These are phyloP conservation scores for Cymbopogon flexuosus DNA, from an alignment of 202 grass and related monocot genomes.

Conservation along the genomic window DNA sequence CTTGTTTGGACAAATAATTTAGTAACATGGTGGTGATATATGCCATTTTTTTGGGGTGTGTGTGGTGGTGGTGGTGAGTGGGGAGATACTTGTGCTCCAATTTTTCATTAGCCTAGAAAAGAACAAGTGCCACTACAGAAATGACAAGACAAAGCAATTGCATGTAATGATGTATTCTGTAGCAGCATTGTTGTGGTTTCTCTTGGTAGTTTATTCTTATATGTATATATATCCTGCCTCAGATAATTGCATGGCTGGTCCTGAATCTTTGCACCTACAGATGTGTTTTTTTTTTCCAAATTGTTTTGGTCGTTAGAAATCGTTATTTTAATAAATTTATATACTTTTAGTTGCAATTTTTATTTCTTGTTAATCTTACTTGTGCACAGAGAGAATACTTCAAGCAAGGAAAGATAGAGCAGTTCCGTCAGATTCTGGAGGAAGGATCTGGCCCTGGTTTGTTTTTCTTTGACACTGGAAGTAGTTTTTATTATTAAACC, in stretches of 20 bases:
- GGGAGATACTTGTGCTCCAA: neutral
- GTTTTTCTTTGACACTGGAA: neutral
- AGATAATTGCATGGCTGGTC: neutral
- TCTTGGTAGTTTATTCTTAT: neutral
- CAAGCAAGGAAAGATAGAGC: conserved; percentile 85
- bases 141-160: neutral
- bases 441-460: conserved; percentile 95
- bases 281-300: neutral
- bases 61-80: neutral
- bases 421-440: conserved; percentile 90
- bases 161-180: neutral
- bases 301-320: neutral
- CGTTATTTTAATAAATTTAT: neutral
- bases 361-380: neutral
- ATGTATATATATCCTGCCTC: neutral
- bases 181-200: neutral
- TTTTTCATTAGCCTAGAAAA: neutral
- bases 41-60: neutral
- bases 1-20: conserved; percentile 3
- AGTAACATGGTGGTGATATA: neutral
- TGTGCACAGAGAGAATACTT: conserved; percentile 86
- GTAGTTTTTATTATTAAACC: neutral
- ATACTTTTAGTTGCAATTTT: neutral
- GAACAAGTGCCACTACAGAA: neutral
- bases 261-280: conserved; percentile 5